These are phyloP conservation scores for Candida mesenterica DNA, from an alignment of 1,139 yeast genomes.

Conservation along the genomic window DNA sequence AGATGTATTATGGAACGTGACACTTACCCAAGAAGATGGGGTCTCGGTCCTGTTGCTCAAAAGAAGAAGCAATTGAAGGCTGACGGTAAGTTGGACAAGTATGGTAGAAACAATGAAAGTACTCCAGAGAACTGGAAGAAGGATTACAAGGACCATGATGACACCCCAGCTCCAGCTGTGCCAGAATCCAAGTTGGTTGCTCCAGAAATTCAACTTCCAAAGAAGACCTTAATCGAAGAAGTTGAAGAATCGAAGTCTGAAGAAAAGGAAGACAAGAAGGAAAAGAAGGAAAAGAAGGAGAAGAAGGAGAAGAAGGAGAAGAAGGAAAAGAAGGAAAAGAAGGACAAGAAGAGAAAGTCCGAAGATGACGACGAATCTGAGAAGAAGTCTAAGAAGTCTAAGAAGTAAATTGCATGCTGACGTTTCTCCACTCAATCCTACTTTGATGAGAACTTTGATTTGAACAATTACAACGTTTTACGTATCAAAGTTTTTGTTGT, in stretches of 20 bases:
- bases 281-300: constrained; percentile 57
- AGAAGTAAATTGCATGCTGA: constrained; percentile 15
- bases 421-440: no score
- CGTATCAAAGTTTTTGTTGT: constrained; percentile 3
- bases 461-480: no score
- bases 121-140: constrained; percentile 94
- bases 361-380: constrained; percentile 20
- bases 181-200: constrained; percentile 49
- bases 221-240: constrained; percentile 45
- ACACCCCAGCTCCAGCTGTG: constrained; percentile 54
- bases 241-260: constrained; percentile 33
- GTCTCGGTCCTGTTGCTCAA: constrained; percentile 97
- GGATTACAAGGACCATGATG: constrained; percentile 79
- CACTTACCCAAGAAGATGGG: constrained; percentile 99
- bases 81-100: constrained; percentile 95
- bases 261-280: constrained; percentile 28
- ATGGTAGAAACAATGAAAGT: constrained; percentile 86
- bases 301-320: constrained; percentile 65
- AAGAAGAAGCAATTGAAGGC: constrained; percentile 98
- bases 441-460: no score
- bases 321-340: constrained; percentile 67
- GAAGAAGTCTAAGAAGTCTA: constrained; percentile 46
- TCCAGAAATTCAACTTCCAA: constrained; percentile 52
- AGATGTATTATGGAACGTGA: constrained; percentile 99
- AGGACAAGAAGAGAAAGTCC: constrained; percentile 55